Evolutionary conservation across 2,329 filamentous ascomycete genomes (phyloP), one percentile per base, ranked within the genome.

Genomic region (Berkeleyomyces rouxiae): DNA sequence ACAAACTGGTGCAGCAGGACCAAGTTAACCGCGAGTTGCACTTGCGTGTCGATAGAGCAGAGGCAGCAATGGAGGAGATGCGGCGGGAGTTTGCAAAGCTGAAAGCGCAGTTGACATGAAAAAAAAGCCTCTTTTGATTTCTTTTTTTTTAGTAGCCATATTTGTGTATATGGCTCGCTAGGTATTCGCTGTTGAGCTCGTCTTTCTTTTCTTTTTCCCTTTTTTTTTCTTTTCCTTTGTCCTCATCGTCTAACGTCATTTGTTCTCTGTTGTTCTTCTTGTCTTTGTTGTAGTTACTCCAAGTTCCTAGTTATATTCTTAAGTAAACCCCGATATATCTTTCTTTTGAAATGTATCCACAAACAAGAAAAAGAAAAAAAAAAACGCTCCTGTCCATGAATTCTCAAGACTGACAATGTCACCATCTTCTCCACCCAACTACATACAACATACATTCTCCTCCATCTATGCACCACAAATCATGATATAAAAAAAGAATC

Each of bases 31-130:
- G 33, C 16, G 61, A 65, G 39, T 39, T 62, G 33, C 40, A 43
- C 11, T 23, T 23, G 31, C 44, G 58, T 7, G 61, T 62, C 11
- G 62, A 63, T n/a, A 61, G 43, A 31, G 59, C 59, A 7, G 59
- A 55, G 36, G 59, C 47, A 13, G 61, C 47, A 10, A 65, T 55
- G 42, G 43, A 57, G 10, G 63, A 59, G 43, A 65, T 65, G 60
- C 60, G 61, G 5, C 53, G 43, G n/a, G 63, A 65, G 23, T 59
- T 65, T 42, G 58, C 58, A 2, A 49, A 60, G 33, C 11, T 65
- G n/a, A 62, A 61, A 37, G 58, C 57, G 7, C 42, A 51, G 47
- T 40, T 65, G 44, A 6, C 43, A 16, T 64, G 58, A 57, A 36
- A 33, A 23, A 49, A 55, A 55, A 39, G 13, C 13, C 51, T 39